Conservation (phyloP, 2,329 filamentous ascomycete species). For the Xylaria polymorpha region DNA sequence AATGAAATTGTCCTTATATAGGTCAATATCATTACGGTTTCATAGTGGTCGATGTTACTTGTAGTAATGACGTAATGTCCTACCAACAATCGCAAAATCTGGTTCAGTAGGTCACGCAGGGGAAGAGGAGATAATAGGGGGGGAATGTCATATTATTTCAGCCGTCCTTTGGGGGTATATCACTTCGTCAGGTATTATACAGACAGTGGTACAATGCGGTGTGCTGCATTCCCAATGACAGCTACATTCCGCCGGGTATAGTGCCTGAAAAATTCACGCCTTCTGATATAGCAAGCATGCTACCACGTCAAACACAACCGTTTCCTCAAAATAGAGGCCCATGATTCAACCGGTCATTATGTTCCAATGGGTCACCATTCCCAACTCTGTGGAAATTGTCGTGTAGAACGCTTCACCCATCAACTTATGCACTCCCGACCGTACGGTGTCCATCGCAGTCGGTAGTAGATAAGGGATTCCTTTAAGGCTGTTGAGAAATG, state of each 20-base stretch:
- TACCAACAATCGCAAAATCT: neutral
- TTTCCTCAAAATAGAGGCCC: constrained; percentile 2
- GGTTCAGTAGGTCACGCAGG: neutral
- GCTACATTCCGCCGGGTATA: constrained; percentile 32
- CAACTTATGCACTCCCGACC: neutral
- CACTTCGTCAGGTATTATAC: constrained; percentile 30
- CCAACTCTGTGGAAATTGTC: neutral
- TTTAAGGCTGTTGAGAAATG: constrained; percentile 5
- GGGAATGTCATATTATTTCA: neutral
- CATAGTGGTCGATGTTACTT: neutral
- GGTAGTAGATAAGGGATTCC: neutral
- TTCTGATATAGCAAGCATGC: constrained; percentile 25
- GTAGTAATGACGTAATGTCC: neutral
- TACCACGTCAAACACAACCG: neutral
- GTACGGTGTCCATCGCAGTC: neutral
- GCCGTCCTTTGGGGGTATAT: constrained; percentile 20
- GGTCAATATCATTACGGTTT: no score
- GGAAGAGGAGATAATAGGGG: neutral
- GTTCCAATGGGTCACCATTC: neutral
- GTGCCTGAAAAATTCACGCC: constrained; percentile 22
- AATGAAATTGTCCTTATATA: no score
- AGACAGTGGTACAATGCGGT: constrained; percentile 32
- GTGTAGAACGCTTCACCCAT: neutral
- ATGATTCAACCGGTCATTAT: constrained; percentile 5
- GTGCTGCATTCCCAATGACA: constrained; percentile 24